phyloP scores from a whole-genome alignment of 768 basidiomycete genomes.

The Fibroporia radiculosa region DNA sequence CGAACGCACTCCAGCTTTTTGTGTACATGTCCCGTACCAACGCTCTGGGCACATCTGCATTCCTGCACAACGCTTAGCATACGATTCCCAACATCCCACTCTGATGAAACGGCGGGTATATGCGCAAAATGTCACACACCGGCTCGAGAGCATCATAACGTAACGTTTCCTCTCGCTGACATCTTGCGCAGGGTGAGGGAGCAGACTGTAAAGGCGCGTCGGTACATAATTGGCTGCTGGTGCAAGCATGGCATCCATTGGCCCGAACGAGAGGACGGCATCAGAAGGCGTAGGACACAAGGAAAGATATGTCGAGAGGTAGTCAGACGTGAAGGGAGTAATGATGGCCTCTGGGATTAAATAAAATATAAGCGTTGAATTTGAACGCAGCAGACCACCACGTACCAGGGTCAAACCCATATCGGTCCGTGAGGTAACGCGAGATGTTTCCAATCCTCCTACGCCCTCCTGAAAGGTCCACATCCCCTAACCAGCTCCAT shows the following conservation, averaged over 20 bases:
- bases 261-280: conserved; percentile 72
- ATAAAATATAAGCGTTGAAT: background rate
- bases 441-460: conserved; percentile 59
- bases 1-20: conserved; percentile 89
- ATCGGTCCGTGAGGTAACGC: conserved; percentile 71
- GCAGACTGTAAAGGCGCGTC: conserved; percentile 65
- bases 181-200: conserved; percentile 80
- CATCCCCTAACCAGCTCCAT: conserved; percentile 77
- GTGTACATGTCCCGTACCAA: conserved; percentile 88
- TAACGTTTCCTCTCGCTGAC: conserved; percentile 66
- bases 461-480: conserved; percentile 59
- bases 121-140: conserved; percentile 31
- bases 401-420: conserved; percentile 70
- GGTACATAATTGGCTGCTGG: conserved; percentile 71
- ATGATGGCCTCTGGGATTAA: conserved; percentile 52
- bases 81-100: background rate
- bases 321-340: conserved; percentile 71
- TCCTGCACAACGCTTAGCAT: conserved; percentile 32
- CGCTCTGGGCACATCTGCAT: conserved; percentile 78
- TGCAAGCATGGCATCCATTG: conserved; percentile 71
- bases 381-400: background rate
- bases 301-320: conserved; percentile 71
- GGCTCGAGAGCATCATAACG: conserved; percentile 62
- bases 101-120: background rate
- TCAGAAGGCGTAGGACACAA: conserved; percentile 65